Evolutionary conservation across 2,329 filamentous ascomycete species (phyloP).

Genomic region (Stagonosporopsis vannaccii): DNA sequence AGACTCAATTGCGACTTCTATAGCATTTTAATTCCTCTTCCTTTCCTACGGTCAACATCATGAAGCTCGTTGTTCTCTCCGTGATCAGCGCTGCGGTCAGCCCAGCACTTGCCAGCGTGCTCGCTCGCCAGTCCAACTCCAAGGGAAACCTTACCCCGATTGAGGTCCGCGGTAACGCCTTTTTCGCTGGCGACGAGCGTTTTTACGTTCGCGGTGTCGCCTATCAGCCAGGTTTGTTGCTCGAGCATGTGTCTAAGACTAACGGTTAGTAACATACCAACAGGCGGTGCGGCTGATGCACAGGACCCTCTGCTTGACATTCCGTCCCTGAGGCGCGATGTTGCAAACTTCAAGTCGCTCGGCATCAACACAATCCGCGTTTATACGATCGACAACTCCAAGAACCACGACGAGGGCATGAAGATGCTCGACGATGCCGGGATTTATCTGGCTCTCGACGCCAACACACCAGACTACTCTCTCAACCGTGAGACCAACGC

Average conservation of each 20-base stretch:
- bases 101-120: conserved; percentile 34
- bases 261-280: conserved; percentile 18
- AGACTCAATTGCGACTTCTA: conserved; percentile 36
- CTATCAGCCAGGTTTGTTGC: conserved; percentile 66
- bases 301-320: conserved; percentile 78
- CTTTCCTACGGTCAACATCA: conserved; percentile 26
- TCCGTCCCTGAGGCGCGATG: conserved; percentile 75
- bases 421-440: conserved; percentile 77
- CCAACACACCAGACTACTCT: conserved; percentile 88
- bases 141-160: conserved; percentile 59
- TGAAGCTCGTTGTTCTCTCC: conserved; percentile 43
- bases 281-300: conserved; percentile 51
- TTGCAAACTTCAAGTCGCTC: conserved; percentile 80
- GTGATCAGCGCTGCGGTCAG: conserved; percentile 35
- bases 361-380: conserved; percentile 91
- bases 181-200: conserved; percentile 67
- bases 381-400: conserved; percentile 89
- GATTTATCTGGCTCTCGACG: conserved; percentile 91
- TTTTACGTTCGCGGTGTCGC: conserved; percentile 69
- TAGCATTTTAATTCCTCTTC: conserved; percentile 38
- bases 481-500: conserved; percentile 76
- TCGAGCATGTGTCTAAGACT: conserved; percentile 50
- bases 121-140: conserved; percentile 29
- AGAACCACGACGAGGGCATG: conserved; percentile 87
- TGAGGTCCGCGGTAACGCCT: conserved; percentile 68